Evolutionary conservation across 108 stramenopile genomes (phyloP).

Genomic region (Fragilaria crotonensis): DNA sequence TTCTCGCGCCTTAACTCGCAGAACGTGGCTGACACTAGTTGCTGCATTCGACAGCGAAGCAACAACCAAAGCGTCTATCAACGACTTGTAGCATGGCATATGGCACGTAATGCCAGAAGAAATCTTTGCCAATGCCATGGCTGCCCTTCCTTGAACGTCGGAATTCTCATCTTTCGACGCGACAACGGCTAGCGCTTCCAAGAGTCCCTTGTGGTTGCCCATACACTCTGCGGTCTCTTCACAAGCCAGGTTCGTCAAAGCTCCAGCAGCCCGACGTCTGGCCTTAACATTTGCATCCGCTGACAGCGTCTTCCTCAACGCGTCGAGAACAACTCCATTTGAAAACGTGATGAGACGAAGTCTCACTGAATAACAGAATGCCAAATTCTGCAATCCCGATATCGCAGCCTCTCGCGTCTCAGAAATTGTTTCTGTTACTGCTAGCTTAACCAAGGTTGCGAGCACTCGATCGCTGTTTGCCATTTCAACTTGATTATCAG

Average conservation of each 20-base stretch:
- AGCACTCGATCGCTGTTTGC: conserved; percentile 63
- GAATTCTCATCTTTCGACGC: conserved; percentile 49
- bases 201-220: conserved; percentile 65
- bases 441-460: conserved; percentile 69
- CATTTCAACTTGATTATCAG: conserved; percentile 67
- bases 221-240: conserved; percentile 68
- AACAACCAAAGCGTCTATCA: conserved; percentile 69
- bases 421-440: conserved; percentile 48
- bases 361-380: conserved; percentile 68
- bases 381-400: conserved; percentile 76
- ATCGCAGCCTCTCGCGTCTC: conserved; percentile 74
- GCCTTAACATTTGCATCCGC: conserved; percentile 57
- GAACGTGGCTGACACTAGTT: conserved; percentile 63
- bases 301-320: conserved; percentile 53
- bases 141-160: conserved; percentile 71
- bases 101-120: conserved; percentile 51
- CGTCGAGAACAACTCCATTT: conserved; percentile 70
- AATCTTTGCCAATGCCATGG: conserved; percentile 75
- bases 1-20: conserved; percentile 74
- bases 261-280: conserved; percentile 68
- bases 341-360: conserved; percentile 47
- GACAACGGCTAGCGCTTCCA: conserved; percentile 57
- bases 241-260: conserved; percentile 76
- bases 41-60: conserved; percentile 53
- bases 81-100: conserved; percentile 48